Evolutionary conservation across 2,329 filamentous ascomycete genomes (phyloP), one percentile per base, ranked within the genome.

Genomic region (Aspergillus uvarum): DNA sequence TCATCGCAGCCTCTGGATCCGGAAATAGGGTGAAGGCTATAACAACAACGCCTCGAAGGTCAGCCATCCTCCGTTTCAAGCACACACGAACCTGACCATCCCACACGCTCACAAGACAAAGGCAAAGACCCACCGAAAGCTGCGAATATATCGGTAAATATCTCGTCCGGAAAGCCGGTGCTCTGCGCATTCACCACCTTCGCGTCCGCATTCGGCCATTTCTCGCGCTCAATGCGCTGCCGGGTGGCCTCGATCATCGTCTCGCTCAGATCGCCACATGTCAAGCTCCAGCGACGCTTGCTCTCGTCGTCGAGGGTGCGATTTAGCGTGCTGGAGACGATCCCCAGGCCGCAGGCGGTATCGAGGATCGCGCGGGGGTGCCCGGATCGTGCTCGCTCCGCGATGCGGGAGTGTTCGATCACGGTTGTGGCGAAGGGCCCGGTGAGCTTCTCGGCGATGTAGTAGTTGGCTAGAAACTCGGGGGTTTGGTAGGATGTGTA

Each of bases 271-370:
- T 87, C 84, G 4, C 79, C 78, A 31, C 79, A 83, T n/a, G 82
- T 66, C 56, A 86, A 75, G 22, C 74, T 76, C 70, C 82, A 83
- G 56, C 70, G 66, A 8, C 66, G 68, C 21, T 82, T 72, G 5
- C 79, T 69, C 1, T 77, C 66, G 7, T 68, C 69, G 12, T 75
- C 63, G 14, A 85, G 60, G 2, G 65, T 68, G 10, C 68, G 67
- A 58, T 83, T 78, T 14, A 85, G 65, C 26, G 79, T 69, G 8
- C 79, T 77, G 1, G 79, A 80, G 12, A 84, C 73, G 16, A 83
- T 75, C 0, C 83, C 84, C 4, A 77, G 76, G 0, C 84, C 84
- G 58, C 83, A 86, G 6, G 81, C 83, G 62, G 79, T 80, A 59
- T 87, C 84, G 11, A 87, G 68, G 24, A 86, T 61, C 7, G 70